Conservation (phyloP, 164 flowering plant species). For the Umbellularia californica region DNA sequence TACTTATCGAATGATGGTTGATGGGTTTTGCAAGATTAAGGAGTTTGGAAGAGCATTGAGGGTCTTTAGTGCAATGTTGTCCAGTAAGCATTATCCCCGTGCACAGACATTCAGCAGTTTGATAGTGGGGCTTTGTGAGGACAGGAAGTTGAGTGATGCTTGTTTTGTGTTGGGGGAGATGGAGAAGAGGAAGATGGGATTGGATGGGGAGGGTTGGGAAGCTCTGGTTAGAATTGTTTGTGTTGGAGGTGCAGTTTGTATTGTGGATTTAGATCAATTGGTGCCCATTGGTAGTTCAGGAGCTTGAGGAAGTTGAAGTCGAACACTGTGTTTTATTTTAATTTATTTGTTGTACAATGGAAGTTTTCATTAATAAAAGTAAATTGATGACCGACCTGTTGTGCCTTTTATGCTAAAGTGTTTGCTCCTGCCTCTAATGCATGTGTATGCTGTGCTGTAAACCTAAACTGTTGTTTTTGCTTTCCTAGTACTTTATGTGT, state of each 20-base stretch:
- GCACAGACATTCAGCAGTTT: slow-evolving; percentile 51
- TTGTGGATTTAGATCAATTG: slow-evolving; percentile 7
- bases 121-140: slow-evolving; percentile 45
- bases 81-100: slow-evolving; percentile 52
- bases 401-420: background rate
- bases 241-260: slow-evolving; percentile 10
- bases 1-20: slow-evolving; percentile 75
- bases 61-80: slow-evolving; percentile 64
- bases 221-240: slow-evolving; percentile 33
- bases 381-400: background rate
- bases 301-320: background rate
- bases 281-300: background rate
- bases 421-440: too few relatives aligned
- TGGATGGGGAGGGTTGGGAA: slow-evolving; percentile 50
- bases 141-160: slow-evolving; percentile 53
- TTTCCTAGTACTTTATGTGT: too few relatives aligned
- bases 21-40: slow-evolving; percentile 61
- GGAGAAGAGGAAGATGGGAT: slow-evolving; percentile 52
- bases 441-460: too few relatives aligned
- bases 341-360: background rate
- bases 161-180: slow-evolving; percentile 77
- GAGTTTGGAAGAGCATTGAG: slow-evolving; percentile 61
- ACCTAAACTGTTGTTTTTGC: too few relatives aligned
- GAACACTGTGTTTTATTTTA: background rate
- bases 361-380: background rate